Evolutionary conservation across 2,329 filamentous ascomycete species (phyloP).

Genomic region (Calonectria leucothoes): DNA sequence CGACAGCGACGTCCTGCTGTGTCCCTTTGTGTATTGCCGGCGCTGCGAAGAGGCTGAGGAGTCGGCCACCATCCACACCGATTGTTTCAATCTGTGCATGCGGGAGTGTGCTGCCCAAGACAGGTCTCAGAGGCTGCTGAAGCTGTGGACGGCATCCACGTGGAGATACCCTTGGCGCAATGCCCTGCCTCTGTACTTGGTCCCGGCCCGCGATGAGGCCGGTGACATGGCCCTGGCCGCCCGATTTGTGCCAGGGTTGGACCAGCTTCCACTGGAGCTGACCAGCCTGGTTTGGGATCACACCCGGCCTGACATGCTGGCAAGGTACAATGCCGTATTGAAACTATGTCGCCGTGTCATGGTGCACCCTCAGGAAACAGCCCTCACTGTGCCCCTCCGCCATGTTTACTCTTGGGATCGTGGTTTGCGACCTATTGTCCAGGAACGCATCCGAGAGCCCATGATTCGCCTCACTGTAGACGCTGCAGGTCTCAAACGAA

Average conservation of each 20-base stretch:
- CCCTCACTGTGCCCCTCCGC: background rate
- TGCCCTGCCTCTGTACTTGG: background rate
- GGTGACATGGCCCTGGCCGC: background rate
- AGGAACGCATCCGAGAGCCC: background rate
- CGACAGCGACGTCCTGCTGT: background rate
- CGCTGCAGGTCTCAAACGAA: background rate
- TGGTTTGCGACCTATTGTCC: background rate
- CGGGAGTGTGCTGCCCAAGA: background rate
- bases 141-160: background rate
- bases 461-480: slow-evolving; percentile 2
- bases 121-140: background rate
- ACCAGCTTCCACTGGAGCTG: background rate
- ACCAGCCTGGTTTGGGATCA: background rate
- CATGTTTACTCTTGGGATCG: background rate
- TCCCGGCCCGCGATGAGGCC: background rate
- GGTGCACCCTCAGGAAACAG: background rate
- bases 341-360: background rate
- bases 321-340: background rate
- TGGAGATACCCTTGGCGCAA: slow-evolving; percentile 10
- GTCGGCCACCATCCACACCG: background rate
- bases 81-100: background rate
- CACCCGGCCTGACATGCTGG: background rate
- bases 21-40: background rate
- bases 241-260: background rate
- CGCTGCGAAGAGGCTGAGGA: background rate